Base-by-base conservation (phyloP, 129 eudicot genomes). In the Scalesia atractyloides region DNA sequence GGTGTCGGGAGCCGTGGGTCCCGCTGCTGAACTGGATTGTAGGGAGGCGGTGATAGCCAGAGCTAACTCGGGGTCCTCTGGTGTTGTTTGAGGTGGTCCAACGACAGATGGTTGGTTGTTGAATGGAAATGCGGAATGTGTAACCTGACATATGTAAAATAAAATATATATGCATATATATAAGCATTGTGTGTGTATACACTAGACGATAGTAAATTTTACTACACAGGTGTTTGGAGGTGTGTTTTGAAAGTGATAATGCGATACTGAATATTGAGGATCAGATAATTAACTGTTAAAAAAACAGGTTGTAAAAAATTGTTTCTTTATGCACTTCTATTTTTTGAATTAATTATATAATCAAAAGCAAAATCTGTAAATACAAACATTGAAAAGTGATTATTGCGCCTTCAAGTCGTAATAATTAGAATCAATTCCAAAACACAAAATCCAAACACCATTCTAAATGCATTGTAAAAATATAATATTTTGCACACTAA, bases 41-140 rank as follows among this genome's bases (percentile, higher is more conserved):
- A 90, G 85, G 79, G 99, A 88, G 26, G 93, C 89, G 26, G 68
- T 88, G 20, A 90, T 81, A 17, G 97, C 96, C 85, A 82, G 82
- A 33, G 89, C 83, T 82, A 86, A 60, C 64, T 82, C 92, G 5
- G 75, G 44, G 68, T 93, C 92, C 62, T 82, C 97, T 14, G 82
- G 37, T 58, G 89, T 10, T 67, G 92, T 74, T 37, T 82, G 86
- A 26, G 79, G 79, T 79, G 87, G 85, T 49, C 83, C 81, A 22
- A 57, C 86, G 58, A 18, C 14, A 18, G 85, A 72, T 51, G 48
- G 46, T 71, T 84, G 81, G 43, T 76, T 76, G 78, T 79, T 84
- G 84, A 81, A 82, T 22, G 97, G 91, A 82, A 79, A 84, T 64
- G 72, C 50, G 22, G 90, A 59, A 69, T 82, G 92, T 56, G 48